Evolutionary conservation across 2,329 filamentous ascomycete species (phyloP).

Genomic region (Sphaerulina vaccinii): DNA sequence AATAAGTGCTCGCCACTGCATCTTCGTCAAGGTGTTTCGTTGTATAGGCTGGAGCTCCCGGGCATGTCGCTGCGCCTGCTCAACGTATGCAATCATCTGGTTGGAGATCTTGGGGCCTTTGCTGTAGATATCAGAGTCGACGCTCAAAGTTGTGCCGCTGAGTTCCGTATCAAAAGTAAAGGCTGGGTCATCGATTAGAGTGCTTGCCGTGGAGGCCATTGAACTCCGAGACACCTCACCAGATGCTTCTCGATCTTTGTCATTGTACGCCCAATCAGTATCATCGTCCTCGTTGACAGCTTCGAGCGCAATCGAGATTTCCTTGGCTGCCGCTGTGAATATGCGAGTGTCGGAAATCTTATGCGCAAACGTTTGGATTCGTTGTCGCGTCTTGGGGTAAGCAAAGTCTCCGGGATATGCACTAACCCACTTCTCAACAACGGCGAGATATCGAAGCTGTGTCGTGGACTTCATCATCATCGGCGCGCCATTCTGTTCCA

Average conservation of each 20-base stretch:
- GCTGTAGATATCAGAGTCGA: slow-evolving; percentile 29
- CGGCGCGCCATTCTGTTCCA: slow-evolving; percentile 64
- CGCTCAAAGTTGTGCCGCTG: slow-evolving; percentile 32
- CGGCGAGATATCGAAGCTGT: slow-evolving; percentile 79
- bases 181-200: slow-evolving; percentile 36
- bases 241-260: slow-evolving; percentile 55
- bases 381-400: slow-evolving; percentile 67
- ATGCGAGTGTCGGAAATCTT: slow-evolving; percentile 74
- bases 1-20: slow-evolving; percentile 89
- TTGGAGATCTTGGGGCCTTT: slow-evolving; percentile 37
- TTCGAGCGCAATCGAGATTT: slow-evolving; percentile 78
- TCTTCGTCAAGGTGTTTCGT: slow-evolving; percentile 71
- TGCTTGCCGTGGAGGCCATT: slow-evolving; percentile 35
- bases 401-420: slow-evolving; percentile 93
- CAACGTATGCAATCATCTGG: slow-evolving; percentile 63
- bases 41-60: slow-evolving; percentile 68
- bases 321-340: slow-evolving; percentile 79
- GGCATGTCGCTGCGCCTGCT: slow-evolving; percentile 79
- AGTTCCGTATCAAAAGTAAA: slow-evolving; percentile 33
- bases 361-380: slow-evolving; percentile 71
- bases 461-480: slow-evolving; percentile 75
- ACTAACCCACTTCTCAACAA: slow-evolving; percentile 85
- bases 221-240: slow-evolving; percentile 41
- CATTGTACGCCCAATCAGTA: slow-evolving; percentile 83
- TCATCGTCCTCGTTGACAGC: slow-evolving; percentile 83